These are phyloP conservation scores for Coemansia pectinata DNA, from an alignment of 192 early-diverging fungal species.

Conservation along the genomic window DNA sequence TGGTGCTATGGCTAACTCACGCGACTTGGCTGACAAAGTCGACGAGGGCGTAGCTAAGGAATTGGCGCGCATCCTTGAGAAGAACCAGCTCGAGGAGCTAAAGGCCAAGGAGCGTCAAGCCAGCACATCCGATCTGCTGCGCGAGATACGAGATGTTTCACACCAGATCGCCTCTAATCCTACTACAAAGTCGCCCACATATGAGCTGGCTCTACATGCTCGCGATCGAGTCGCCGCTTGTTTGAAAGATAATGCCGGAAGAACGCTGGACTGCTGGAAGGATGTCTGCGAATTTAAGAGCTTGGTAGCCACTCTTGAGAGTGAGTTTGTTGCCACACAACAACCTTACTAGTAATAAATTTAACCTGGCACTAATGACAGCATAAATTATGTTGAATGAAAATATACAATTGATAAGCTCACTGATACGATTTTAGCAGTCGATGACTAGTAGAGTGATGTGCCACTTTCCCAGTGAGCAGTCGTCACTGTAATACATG, in stretches of 20 bases:
- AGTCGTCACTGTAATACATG: no score
- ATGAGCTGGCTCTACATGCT: constrained; percentile 15
- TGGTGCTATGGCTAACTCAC: constrained; percentile 3
- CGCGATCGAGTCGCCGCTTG: constrained; percentile 42
- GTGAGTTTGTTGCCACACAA: constrained; percentile 34
- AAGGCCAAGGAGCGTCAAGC: constrained; percentile 43
- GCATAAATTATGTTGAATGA: constrained; percentile 10
- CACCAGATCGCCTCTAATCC: constrained; percentile 28
- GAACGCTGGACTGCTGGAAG: constrained; percentile 54
- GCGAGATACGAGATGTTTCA: constrained; percentile 48
- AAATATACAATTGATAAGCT: no score
- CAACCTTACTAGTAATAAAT: neutral
- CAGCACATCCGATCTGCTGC: constrained; percentile 44
- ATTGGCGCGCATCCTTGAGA: constrained; percentile 49
- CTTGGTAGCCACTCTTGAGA: constrained; percentile 32
- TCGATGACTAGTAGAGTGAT: no score
- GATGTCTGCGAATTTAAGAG: constrained; percentile 47
- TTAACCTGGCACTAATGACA: neutral
- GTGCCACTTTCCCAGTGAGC: no score
- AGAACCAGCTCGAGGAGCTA: constrained; percentile 43
- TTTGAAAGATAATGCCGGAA: constrained; percentile 29
- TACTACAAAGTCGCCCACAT: constrained; percentile 15
- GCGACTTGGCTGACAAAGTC: constrained; percentile 25
- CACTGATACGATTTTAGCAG: no score
- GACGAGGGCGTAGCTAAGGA: constrained; percentile 46